Evolutionary conservation across 176 grass and related monocot species (phyloP), one percentile per base, ranked within the genome.

Genomic region (Carex littledalei): DNA sequence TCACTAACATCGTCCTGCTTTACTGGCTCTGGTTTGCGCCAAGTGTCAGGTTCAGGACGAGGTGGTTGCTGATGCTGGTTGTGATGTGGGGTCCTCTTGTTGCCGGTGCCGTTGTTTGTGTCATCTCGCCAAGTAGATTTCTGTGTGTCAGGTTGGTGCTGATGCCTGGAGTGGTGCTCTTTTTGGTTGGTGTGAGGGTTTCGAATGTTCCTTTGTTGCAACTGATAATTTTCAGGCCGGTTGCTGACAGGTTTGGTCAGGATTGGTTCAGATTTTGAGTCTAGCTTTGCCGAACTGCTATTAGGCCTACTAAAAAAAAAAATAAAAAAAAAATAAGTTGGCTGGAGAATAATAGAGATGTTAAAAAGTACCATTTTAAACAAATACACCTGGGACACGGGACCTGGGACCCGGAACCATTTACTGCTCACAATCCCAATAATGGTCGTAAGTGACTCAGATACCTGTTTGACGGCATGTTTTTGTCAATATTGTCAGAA

Each of bases 1-100:
- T 65, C 86, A 22, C 67, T 60, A 20, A 80, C 21, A 58, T 60
- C 67, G 13, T 95, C 91, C 58, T 87, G 90, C 8, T 84, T 88
- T 62, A 88, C 76, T 62, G 90, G 91, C 35, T 90, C 87, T 17
- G 93, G 93, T 67, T 99, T 99, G 75, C 93, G 97, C 97, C 97
- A 99, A 68, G 88, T 94, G 69, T 95, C 91, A 75, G 93, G 88
- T 58, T 94, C 91, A 63, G 81, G 83, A 6, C 88, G 81, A 64
- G 79, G 26, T 26, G 57, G 84, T 78, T 56, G 91, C 84, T 88
- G 93, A 72, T 72, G 18, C 68, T 72, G 68, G 68, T 72, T 72
- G 68, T 98, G 93, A 52, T 82, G 85, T 64, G 64, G 47, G 61
- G 90, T 92, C 84, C 89, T 94, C 61, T 81, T 67, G 74, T 92